A percentile compares a stretch with the other conserved stretches of the same genome.
phyloP scores from a whole-genome alignment of 2,329 filamentous ascomycete genomes.

The Colletotrichum chlorophyti region DNA sequence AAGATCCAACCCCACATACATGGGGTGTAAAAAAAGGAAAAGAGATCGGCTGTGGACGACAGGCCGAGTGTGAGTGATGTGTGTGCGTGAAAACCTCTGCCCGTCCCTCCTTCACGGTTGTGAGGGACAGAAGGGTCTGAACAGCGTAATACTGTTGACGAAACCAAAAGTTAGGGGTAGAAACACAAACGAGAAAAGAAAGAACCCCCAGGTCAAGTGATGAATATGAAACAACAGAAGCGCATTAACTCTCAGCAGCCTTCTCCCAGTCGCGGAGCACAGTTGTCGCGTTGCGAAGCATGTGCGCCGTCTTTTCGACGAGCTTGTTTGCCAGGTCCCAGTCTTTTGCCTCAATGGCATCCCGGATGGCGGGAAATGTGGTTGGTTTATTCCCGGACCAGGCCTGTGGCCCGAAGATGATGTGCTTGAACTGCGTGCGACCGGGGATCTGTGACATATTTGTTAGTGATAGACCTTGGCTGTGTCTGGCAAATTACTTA shows the following conservation, averaged over 20 bases:
- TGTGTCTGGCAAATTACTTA: constrained; percentile 47
- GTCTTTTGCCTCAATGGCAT: constrained; percentile 75
- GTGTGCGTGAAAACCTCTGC: no score
- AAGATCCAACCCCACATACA: no score
- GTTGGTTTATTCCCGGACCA: constrained; percentile 70
- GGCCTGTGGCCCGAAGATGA: constrained; percentile 83
- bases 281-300: constrained; percentile 67
- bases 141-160: no score
- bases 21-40: neutral
- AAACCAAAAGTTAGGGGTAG: no score
- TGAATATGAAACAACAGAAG: no score
- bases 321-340: constrained; percentile 73
- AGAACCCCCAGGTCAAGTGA: no score
- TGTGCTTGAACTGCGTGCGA: constrained; percentile 91
- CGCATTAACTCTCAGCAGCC: constrained; percentile 1
- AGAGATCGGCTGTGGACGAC: neutral
- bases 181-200: neutral
- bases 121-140: no score
- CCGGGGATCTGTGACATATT: constrained; percentile 70
- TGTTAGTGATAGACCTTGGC: constrained; percentile 23
- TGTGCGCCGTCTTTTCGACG: constrained; percentile 74
- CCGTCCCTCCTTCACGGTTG: no score
- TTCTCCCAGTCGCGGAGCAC: constrained; percentile 33
- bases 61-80: no score
- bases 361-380: constrained; percentile 75